Evolutionary conservation across 495 filamentous ascomycete genomes (phyloP).

Genomic region (Penicillium bialowiezense): DNA sequence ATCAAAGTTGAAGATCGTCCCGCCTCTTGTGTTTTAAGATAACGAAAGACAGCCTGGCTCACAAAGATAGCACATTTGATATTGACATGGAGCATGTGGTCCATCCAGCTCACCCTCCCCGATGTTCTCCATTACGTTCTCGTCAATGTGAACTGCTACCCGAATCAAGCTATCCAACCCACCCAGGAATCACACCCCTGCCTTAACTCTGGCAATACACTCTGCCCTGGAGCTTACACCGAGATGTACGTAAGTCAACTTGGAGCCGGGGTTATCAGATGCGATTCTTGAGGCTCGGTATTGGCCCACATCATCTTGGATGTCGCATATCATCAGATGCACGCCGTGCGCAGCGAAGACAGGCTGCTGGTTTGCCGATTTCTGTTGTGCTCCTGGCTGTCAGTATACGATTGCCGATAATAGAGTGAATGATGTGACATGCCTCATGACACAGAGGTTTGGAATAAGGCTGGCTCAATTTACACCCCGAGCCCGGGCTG

Average conservation of each 20-base stretch:
- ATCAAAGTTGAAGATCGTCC: not conserved
- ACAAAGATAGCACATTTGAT: not conserved
- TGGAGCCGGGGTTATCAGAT: not conserved
- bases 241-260: not conserved
- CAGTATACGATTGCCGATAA: not conserved
- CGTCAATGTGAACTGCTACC: not conserved
- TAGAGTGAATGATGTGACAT: not conserved
- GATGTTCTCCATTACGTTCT: not conserved
- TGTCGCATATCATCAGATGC: not conserved
- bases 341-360: not conserved
- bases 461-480: no score
- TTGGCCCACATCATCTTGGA: not conserved
- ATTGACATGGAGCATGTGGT: not conserved
- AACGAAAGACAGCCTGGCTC: not conserved
- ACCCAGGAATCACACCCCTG: not conserved
- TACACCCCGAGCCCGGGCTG: no score
- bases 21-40: not conserved
- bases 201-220: not conserved
- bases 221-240: not conserved
- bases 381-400: not conserved
- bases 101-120: not conserved
- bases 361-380: not conserved
- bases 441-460: not conserved
- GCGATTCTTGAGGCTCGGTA: not conserved
- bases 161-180: not conserved